phyloP scores from a whole-genome alignment of 2,329 filamentous ascomycete species.

The Elsinoe perseae region DNA sequence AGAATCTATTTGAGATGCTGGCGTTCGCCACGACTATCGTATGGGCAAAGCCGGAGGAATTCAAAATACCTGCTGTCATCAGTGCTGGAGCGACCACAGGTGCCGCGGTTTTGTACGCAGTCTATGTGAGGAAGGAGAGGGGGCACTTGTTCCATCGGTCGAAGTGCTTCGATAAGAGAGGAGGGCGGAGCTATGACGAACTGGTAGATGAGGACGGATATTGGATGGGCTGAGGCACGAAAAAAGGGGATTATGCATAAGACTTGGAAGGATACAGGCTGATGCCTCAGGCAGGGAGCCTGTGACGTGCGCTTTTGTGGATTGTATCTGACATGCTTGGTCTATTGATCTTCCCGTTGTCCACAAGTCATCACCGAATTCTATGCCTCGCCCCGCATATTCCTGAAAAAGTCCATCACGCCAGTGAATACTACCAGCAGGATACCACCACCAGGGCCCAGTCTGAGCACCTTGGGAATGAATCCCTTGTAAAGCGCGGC shows the following conservation, averaged over 20 bases:
- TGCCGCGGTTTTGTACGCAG: slow-evolving; percentile 47
- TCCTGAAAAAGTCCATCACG: slow-evolving; percentile 87
- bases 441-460: slow-evolving; percentile 65
- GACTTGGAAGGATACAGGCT: not conserved
- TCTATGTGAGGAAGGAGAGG: slow-evolving; percentile 49
- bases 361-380: too few relatives aligned
- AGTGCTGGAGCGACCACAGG: slow-evolving; percentile 47
- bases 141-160: slow-evolving; percentile 52
- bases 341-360: not conserved
- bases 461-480: slow-evolving; percentile 80
- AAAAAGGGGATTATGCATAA: not conserved
- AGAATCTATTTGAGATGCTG: slow-evolving; percentile 62
- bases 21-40: slow-evolving; percentile 59
- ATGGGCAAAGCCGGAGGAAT: slow-evolving; percentile 56
- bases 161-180: not conserved
- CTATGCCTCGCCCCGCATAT: slow-evolving; percentile 44
- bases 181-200: not conserved
- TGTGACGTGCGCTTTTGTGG: not conserved
- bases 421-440: slow-evolving; percentile 80
- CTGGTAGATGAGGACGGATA: not conserved
- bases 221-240: not conserved
- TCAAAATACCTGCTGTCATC: slow-evolving; percentile 55
- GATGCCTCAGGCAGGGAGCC: too few relatives aligned
- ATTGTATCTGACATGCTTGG: not conserved
- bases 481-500: slow-evolving; percentile 94